phyloP scores from a whole-genome alignment of 2,329 filamentous ascomycete species.

The Calonectria pseudoturangicola region DNA sequence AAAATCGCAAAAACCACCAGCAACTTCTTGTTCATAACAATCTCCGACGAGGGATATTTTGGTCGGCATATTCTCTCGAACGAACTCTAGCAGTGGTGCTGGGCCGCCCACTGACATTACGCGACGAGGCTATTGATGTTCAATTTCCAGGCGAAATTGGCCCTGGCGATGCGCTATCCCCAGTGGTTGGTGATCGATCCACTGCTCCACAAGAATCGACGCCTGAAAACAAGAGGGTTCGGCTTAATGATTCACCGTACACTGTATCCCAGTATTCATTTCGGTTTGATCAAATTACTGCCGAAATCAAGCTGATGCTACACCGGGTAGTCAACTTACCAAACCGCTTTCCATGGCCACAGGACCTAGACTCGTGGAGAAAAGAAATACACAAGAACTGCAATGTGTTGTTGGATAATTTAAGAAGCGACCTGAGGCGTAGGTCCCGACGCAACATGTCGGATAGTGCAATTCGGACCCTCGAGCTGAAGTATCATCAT shows the following conservation, averaged over 20 bases:
- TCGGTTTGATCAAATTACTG: slow-evolving; percentile 39
- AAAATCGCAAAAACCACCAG: slow-evolving; percentile 4
- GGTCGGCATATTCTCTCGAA: slow-evolving; percentile 45
- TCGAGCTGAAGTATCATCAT: slow-evolving; percentile 58
- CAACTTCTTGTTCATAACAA: slow-evolving; percentile 23
- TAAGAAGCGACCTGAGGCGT: slow-evolving; percentile 28
- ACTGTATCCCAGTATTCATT: slow-evolving; percentile 39
- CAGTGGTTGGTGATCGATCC: not conserved
- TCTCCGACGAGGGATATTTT: slow-evolving; percentile 41
- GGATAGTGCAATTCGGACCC: slow-evolving; percentile 45
- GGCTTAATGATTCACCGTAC: slow-evolving; percentile 22
- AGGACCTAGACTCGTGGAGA: slow-evolving; percentile 48
- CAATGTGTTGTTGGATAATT: slow-evolving; percentile 36
- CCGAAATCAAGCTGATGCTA: slow-evolving; percentile 42
- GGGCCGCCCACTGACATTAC: slow-evolving; percentile 41
- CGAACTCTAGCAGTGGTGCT: slow-evolving; percentile 41
- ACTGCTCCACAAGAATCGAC: not conserved
- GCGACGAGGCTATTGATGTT: slow-evolving; percentile 44
- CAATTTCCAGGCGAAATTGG: slow-evolving; percentile 39
- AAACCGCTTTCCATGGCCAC: slow-evolving; percentile 52
- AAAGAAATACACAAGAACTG: slow-evolving; percentile 45
- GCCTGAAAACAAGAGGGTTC: slow-evolving; percentile 20
- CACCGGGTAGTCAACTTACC: slow-evolving; percentile 49
- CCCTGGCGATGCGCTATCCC: slow-evolving; percentile 12
- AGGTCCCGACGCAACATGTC: slow-evolving; percentile 39